These are phyloP conservation scores for Benincasa hispida DNA, from an alignment of 306 rosid species.

Conservation along the genomic window DNA sequence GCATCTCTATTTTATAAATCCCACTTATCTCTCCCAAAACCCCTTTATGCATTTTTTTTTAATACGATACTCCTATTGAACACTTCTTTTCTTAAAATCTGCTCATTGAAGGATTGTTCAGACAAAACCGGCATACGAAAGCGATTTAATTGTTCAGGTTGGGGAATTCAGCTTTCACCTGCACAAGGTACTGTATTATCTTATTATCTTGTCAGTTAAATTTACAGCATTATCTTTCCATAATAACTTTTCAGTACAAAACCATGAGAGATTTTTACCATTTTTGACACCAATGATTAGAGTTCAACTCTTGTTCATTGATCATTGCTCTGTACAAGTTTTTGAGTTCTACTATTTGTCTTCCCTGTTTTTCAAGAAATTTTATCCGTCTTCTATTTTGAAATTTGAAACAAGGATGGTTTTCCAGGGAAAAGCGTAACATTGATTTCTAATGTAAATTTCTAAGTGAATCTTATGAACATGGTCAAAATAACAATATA, in stretches of 20 bases:
- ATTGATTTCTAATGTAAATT: neutral
- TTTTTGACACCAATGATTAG: too few relatives aligned
- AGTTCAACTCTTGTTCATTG: neutral
- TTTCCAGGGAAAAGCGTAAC: neutral
- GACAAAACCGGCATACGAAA: conserved; percentile 25
- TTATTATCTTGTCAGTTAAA: neutral
- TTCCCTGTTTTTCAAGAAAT: neutral
- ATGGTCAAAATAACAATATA: neutral
- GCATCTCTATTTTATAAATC: neutral
- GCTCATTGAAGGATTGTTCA: conserved; percentile 43
- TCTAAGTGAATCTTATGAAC: neutral
- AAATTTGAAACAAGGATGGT: neutral
- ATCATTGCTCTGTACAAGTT: neutral
- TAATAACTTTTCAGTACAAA: neutral
- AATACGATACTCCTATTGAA: neutral
- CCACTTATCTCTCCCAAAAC: neutral
- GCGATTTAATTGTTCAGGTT: conserved; percentile 48
- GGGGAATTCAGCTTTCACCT: conserved; percentile 62
- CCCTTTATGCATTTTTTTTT: neutral
- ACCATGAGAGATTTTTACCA: neutral
- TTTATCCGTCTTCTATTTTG: neutral
- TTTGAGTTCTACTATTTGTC: neutral
- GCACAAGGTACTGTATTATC: conserved; percentile 48
- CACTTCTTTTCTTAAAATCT: neutral
- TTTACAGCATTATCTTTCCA: neutral